Evolutionary conservation across 2,329 filamentous ascomycete species (phyloP).

Genomic region (Trichophyton rubrum): DNA sequence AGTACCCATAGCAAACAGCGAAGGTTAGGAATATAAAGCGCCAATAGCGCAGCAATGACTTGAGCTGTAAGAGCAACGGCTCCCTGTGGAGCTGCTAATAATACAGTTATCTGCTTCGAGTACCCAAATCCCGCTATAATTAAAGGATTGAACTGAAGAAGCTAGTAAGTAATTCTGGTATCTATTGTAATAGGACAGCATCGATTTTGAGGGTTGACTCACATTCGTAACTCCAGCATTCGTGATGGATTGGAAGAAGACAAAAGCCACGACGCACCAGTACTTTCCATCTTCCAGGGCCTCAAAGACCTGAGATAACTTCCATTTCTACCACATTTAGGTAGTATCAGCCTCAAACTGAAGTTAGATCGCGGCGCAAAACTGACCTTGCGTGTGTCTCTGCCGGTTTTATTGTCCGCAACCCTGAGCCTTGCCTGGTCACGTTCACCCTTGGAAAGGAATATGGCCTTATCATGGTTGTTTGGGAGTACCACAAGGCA

Average conservation of each 20-base stretch:
- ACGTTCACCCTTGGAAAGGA: not conserved
- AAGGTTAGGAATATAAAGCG: not conserved
- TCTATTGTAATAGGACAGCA: not conserved
- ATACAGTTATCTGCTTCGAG: not conserved
- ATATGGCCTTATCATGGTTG: not conserved
- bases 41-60: not conserved
- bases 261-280: not conserved
- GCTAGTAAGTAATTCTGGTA: not conserved
- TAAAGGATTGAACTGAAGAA: not conserved
- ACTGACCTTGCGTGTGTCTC: not conserved
- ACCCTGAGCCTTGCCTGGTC: not conserved
- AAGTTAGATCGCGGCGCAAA: not conserved
- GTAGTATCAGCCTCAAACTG: not conserved
- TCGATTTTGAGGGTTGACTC: not conserved
- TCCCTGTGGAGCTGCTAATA: not conserved
- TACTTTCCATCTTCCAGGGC: not conserved
- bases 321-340: not conserved
- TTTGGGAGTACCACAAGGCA: not conserved
- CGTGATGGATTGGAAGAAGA: not conserved
- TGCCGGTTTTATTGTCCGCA: not conserved
- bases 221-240: not conserved
- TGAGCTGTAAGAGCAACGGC: not conserved
- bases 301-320: not conserved
- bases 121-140: not conserved
- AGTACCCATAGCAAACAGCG: not conserved